These are phyloP conservation scores for Mycena rebaudengoi DNA, from an alignment of 768 basidiomycete species.

Conservation along the genomic window DNA sequence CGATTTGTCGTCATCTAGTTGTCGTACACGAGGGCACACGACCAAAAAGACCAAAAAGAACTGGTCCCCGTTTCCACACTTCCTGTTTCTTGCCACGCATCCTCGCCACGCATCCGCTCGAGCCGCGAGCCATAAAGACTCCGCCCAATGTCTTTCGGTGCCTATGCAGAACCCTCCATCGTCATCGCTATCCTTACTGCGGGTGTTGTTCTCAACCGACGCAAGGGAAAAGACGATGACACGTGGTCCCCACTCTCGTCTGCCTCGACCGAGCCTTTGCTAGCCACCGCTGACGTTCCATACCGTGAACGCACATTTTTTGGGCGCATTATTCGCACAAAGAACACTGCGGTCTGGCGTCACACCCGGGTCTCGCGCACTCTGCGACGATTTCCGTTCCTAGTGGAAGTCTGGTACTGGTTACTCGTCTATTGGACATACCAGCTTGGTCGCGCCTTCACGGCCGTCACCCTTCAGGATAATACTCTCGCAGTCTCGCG, in stretches of 20 bases:
- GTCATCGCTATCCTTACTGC: constrained; percentile 24
- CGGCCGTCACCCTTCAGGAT: constrained; percentile 27
- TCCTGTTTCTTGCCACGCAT: too few relatives aligned
- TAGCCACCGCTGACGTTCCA: constrained; percentile 12
- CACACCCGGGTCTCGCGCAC: constrained; percentile 19
- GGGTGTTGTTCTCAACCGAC: constrained; percentile 27
- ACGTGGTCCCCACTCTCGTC: constrained; percentile 22
- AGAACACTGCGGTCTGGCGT: constrained; percentile 27
- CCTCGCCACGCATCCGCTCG: too few relatives aligned
- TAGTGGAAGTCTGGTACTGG: constrained; percentile 30
- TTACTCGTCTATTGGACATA: constrained; percentile 28
- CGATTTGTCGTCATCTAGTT: too few relatives aligned
- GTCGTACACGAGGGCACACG: too few relatives aligned
- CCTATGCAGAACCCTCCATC: constrained; percentile 23
- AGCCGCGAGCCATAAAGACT: too few relatives aligned
- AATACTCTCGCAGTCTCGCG: constrained; percentile 27
- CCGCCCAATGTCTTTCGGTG: constrained; percentile 26
- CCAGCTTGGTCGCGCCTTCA: constrained; percentile 26
- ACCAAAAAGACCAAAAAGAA: too few relatives aligned
- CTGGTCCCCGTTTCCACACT: too few relatives aligned
- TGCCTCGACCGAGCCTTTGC: constrained; percentile 20
- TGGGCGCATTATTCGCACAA: constrained; percentile 20
- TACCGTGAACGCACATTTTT: constrained; percentile 20
- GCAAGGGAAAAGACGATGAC: constrained; percentile 15
- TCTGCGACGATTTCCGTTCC: constrained; percentile 27